phyloP scores from a whole-genome alignment of 805 yeast genomes.

The Vanderwaltozyma yarrowii region DNA sequence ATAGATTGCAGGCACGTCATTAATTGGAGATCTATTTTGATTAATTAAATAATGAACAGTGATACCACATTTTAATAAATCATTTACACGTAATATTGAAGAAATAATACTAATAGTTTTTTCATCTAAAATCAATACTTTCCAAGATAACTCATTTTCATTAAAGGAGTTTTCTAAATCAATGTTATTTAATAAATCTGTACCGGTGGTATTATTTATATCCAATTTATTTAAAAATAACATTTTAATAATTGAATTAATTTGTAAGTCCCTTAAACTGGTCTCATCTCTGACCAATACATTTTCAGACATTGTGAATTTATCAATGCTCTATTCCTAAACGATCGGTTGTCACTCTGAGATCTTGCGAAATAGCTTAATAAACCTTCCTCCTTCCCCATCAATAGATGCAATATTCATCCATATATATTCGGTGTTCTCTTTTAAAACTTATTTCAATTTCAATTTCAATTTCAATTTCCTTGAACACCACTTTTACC shows the following conservation, averaged over 20 bases:
- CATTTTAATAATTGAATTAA: constrained; percentile 60
- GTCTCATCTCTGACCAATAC: constrained; percentile 17
- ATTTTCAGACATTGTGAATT: constrained; percentile 4
- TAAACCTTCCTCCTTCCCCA: too few species aligned
- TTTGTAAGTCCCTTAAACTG: constrained; percentile 35
- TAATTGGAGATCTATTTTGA: constrained; percentile 67
- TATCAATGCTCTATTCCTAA: too few species aligned
- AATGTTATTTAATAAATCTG: constrained; percentile 25
- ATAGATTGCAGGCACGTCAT: constrained; percentile 92
- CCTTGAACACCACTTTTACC: too few species aligned
- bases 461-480: too few species aligned
- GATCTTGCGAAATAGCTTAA: too few species aligned
- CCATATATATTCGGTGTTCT: too few species aligned
- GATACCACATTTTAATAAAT: constrained; percentile 79
- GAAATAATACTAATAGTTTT: constrained; percentile 80
- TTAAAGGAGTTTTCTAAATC: constrained; percentile 46
- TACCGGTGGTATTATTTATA: neutral
- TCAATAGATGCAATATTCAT: too few species aligned
- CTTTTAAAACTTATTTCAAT: too few species aligned
- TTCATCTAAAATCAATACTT: constrained; percentile 73
- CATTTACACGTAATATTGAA: constrained; percentile 86
- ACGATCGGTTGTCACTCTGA: too few species aligned
- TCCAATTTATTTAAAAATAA: constrained; percentile 66
- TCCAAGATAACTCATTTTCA: constrained; percentile 75
- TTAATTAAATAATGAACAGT: constrained; percentile 76